Percentiles rank a stretch among this genome's conserved stretches.
Conservation (phyloP, 2,329 filamentous ascomycete genomes). For the Emergomyces orientalis region DNA sequence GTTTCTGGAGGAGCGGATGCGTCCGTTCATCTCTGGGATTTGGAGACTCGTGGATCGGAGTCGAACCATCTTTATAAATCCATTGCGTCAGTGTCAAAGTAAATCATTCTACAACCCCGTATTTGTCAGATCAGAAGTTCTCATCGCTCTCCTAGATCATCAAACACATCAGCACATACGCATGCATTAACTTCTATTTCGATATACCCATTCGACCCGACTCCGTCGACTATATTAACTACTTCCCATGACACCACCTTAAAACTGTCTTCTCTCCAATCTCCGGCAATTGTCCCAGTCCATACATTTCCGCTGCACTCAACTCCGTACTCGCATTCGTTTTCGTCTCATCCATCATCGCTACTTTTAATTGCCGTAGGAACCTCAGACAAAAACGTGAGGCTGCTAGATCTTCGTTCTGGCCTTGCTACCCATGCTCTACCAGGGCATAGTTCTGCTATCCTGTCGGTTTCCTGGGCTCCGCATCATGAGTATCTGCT, state of each 20-base stretch:
- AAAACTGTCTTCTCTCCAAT: slow-evolving; percentile 35
- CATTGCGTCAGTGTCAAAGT: slow-evolving; percentile 36
- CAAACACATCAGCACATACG: slow-evolving; percentile 33
- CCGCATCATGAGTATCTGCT: slow-evolving; percentile 70
- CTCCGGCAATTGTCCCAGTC: slow-evolving; percentile 33
- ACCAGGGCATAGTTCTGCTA: slow-evolving; percentile 56
- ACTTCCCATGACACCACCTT: slow-evolving; percentile 40
- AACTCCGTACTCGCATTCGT: slow-evolving; percentile 54
- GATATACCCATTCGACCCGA: slow-evolving; percentile 42
- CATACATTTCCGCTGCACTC: slow-evolving; percentile 40
- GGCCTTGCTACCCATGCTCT: slow-evolving; percentile 65
- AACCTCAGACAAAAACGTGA: slow-evolving; percentile 73
- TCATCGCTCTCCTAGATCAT: slow-evolving; percentile 17
- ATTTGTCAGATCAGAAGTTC: neutral
- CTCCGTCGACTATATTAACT: slow-evolving; percentile 38
- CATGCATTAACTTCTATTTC: slow-evolving; percentile 40
- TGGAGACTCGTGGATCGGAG: slow-evolving; percentile 51
- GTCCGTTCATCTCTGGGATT: slow-evolving; percentile 77
- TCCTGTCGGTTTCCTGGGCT: slow-evolving; percentile 69
- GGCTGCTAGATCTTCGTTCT: slow-evolving; percentile 77
- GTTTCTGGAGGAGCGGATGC: slow-evolving; percentile 80
- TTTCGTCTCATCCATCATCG: slow-evolving; percentile 58
- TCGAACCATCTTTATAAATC: slow-evolving; percentile 47
- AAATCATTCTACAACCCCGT: slow-evolving; percentile 9
- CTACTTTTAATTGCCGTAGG: slow-evolving; percentile 76